phyloP scores from a whole-genome alignment of 148 eudicot species.

The Selenicereus undatus region DNA sequence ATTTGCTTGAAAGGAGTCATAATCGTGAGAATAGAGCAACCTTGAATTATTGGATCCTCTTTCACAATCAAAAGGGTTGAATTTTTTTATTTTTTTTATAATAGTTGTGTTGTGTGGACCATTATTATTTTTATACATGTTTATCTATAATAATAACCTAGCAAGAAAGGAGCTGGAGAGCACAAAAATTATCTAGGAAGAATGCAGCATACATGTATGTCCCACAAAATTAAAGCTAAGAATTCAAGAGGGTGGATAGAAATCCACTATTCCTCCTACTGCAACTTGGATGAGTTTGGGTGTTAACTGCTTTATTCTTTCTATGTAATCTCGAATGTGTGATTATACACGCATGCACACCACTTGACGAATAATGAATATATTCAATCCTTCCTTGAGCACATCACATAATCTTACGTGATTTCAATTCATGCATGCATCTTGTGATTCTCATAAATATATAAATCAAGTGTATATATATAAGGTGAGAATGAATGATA shows the following conservation, averaged over 20 bases:
- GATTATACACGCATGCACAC: constrained; percentile 5
- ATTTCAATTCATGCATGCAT: neutral
- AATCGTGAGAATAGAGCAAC: neutral
- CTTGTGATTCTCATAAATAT: neutral
- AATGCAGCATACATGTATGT: neutral
- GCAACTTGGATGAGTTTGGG: neutral
- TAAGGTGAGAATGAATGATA: neutral
- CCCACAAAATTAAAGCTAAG: neutral
- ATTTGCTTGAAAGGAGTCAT: neutral
- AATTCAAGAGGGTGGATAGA: constrained; percentile 1
- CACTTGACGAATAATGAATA: neutral
- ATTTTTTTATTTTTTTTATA: neutral
- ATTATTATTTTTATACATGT: neutral
- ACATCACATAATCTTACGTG: neutral
- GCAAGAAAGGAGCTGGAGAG: neutral
- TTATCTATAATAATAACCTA: neutral
- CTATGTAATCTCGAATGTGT: neutral
- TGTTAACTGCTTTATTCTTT: neutral
- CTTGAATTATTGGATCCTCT: neutral
- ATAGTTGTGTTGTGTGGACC: neutral
- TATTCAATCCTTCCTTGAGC: neutral
- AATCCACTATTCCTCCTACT: neutral
- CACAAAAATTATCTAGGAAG: neutral
- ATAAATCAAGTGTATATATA: too few species aligned
- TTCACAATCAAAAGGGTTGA: neutral